A percentile compares a stretch with the other conserved stretches of the same genome.
Conservation (phyloP, 2,329 filamentous ascomycete genomes). For the Botrytis deweyae region DNA sequence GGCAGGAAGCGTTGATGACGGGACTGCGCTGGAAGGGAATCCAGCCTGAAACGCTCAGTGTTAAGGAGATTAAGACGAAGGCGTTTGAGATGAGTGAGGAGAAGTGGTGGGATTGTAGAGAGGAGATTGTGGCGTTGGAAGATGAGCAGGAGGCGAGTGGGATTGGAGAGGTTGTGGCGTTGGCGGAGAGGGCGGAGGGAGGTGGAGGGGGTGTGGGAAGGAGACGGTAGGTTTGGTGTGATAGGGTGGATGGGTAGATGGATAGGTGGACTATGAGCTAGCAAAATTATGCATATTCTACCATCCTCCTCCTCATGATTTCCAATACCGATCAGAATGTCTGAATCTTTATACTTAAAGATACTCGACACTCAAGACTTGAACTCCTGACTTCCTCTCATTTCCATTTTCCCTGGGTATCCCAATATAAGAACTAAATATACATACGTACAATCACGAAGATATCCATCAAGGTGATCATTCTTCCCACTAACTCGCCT, state of each 20-base stretch:
- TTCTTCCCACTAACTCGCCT: not conserved
- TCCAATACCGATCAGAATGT: not conserved
- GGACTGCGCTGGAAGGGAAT: constrained; percentile 67
- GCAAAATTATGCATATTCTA: not conserved
- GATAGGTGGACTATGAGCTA: not conserved
- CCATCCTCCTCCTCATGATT: not conserved
- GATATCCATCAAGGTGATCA: not conserved
- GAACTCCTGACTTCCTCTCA: not conserved
- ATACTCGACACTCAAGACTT: not conserved
- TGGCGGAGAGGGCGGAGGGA: constrained; percentile 48
- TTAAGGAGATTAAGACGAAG: constrained; percentile 91
- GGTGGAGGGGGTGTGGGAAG: constrained; percentile 35
- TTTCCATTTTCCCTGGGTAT: not conserved
- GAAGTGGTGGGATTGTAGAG: constrained; percentile 98
- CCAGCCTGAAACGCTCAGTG: constrained; percentile 63
- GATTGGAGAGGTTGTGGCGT: constrained; percentile 88
- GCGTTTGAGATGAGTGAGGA: constrained; percentile 91
- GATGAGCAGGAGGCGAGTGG: constrained; percentile 87
- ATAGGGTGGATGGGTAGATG: no score
- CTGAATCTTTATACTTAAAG: not conserved
- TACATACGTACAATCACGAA: not conserved
- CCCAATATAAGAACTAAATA: not conserved
- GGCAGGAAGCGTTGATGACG: constrained; percentile 84
- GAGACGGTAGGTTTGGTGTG: constrained; percentile 28
- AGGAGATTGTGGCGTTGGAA: constrained; percentile 87